Evolutionary conservation across 225 moss, liverwort and hornwort species (phyloP), one percentile per base, ranked within the genome.

Genomic region (Thuidium tamariscinum): DNA sequence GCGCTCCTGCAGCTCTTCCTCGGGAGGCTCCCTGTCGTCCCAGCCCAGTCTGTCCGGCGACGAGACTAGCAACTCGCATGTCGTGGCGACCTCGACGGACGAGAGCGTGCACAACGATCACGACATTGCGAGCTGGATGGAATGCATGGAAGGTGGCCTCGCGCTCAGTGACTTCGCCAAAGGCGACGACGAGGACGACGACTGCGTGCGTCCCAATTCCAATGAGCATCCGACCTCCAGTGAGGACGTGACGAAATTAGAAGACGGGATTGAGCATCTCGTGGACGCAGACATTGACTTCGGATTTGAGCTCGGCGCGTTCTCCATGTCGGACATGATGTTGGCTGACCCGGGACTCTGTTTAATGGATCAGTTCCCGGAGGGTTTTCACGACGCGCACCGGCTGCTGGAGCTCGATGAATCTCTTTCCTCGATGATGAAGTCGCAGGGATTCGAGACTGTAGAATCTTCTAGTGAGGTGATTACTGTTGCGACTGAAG

Each of bases 91-190:
- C 48, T 83, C 77, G 26, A 77, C 82, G 79, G 83, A 87, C 34
- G 90, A 88, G 86, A 90, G 82, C 79, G 88, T 66, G 42, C 87
- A 61, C 68, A 83, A 74, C 74, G 88, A 92, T 55, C 92, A 89
- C 79, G 91, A 93, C 80, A 93, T 93, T 81, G 91, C 91, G 42
- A 93, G 91, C 59, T 93, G 92, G 92, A 88, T 93, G 89, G 92
- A 91, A 77, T 93, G 92, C 83, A 93, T 93, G 89, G 81, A 88
- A 3, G 88, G 66, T 44, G 87, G 85, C 11, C 86, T 88, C 26
- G 61, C 79, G 25, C 88, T 93, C 6, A 55, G 88, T 4, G 89
- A 91, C 57, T 87, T 89, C 71, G 81, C 76, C 15, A 88, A 77
- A 54, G 81, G 89, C 70, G 88, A 77, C n/a, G 88, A 61, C 5